Conservation (phyloP, 163 green algal genomes). For the Scenedesmus sp. region DNA sequence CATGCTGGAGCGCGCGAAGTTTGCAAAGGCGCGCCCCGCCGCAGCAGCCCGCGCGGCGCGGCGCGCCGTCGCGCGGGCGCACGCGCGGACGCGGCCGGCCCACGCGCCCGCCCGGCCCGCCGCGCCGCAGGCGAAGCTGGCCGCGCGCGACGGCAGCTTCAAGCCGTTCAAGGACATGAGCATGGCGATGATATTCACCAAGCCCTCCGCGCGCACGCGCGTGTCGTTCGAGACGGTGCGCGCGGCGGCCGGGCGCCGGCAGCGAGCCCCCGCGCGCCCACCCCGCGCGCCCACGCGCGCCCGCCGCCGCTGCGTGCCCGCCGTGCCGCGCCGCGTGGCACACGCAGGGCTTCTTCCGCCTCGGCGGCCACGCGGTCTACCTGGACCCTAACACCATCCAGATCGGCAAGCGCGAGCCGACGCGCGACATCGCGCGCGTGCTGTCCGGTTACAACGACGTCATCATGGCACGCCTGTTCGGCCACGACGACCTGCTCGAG, state of each 20-base stretch:
- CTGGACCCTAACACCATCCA: slow-evolving; percentile 97
- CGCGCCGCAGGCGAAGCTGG: no score
- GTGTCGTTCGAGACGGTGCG: slow-evolving; percentile 98
- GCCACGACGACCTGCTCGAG: slow-evolving; percentile 93
- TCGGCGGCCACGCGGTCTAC: slow-evolving; percentile 97
- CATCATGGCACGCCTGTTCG: slow-evolving; percentile 99
- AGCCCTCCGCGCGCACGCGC: slow-evolving; percentile 96
- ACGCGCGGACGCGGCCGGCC: no score
- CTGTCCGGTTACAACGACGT: slow-evolving; percentile 81
- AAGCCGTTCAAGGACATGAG: slow-evolving; percentile 93
- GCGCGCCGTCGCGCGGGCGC: no score
- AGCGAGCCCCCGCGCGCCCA: neutral
- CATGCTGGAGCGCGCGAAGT: slow-evolving; percentile 78
- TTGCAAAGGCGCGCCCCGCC: slow-evolving; percentile 79
- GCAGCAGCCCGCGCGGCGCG: no score
- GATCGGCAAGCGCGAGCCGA: slow-evolving; percentile 96
- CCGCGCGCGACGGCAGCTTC: slow-evolving; percentile 81
- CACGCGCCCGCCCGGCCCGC: no score
- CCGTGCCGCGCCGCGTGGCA: no score
- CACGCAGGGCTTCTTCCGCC: slow-evolving; percentile 90
- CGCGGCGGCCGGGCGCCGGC: neutral
- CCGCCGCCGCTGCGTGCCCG: neutral
- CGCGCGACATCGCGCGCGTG: slow-evolving; percentile 96
- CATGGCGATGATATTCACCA: slow-evolving; percentile 99
- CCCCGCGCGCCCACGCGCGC: no score